These are phyloP conservation scores for Boeremia lycopersici DNA, from an alignment of 2,329 filamentous ascomycete genomes.

Conservation along the genomic window DNA sequence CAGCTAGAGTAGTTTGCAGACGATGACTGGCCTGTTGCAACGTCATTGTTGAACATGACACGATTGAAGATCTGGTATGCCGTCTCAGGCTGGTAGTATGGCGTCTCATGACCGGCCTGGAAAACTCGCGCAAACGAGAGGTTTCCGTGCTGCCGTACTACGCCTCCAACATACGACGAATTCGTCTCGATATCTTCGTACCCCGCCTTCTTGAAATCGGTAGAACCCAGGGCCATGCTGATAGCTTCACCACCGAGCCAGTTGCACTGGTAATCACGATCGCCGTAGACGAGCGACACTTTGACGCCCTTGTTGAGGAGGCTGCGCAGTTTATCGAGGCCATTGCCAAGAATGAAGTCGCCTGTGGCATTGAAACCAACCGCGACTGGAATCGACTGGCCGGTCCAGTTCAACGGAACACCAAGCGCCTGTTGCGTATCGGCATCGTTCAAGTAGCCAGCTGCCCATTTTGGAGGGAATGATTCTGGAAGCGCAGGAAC, in stretches of 20 bases:
- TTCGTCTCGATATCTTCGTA: conserved; percentile 41
- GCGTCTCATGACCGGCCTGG: conserved; percentile 49
- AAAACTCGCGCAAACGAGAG: conserved; percentile 48
- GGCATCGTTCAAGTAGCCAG: conserved; percentile 50
- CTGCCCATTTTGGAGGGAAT: conserved; percentile 20
- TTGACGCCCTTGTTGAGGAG: conserved; percentile 53
- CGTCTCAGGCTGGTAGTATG: conserved; percentile 53
- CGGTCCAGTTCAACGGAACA: conserved; percentile 58
- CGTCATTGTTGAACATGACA: conserved; percentile 51
- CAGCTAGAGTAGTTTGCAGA: conserved; percentile 5
- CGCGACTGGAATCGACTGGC: background rate
- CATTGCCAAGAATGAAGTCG: conserved; percentile 1
- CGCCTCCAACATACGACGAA: conserved; percentile 47
- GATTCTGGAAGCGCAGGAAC: background rate
- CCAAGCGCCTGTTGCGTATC: conserved; percentile 63
- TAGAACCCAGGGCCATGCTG: conserved; percentile 43
- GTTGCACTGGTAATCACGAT: conserved; percentile 58
- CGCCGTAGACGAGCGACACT: conserved; percentile 24
- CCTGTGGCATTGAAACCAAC: conserved; percentile 2
- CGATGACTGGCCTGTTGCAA: conserved; percentile 49
- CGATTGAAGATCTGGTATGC: conserved; percentile 58
- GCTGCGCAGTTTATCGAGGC: conserved; percentile 19
- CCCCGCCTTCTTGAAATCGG: conserved; percentile 29
- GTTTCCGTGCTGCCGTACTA: conserved; percentile 47
- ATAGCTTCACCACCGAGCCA: conserved; percentile 50